Conservation (phyloP, 768 basidiomycete genomes). For the Russula emetica region DNA sequence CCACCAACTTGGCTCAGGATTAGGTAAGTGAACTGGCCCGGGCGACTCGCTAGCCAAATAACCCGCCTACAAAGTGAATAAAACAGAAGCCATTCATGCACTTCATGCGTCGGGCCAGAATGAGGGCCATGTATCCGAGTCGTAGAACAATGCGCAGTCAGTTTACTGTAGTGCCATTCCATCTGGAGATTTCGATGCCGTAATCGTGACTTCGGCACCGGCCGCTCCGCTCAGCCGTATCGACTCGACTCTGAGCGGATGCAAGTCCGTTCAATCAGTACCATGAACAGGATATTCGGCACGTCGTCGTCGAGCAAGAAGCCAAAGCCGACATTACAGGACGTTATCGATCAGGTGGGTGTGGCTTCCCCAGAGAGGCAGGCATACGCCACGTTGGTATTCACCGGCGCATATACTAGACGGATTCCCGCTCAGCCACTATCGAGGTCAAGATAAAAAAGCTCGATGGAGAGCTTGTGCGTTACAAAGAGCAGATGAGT, state of each 20-base stretch:
- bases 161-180: neutral
- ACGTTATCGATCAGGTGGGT: slow-evolving; percentile 86
- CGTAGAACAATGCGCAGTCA: neutral
- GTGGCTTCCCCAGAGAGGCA: slow-evolving; percentile 17
- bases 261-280: neutral
- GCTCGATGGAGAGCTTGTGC: slow-evolving; percentile 84
- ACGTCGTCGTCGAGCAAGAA: slow-evolving; percentile 69
- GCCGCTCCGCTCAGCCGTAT: neutral
- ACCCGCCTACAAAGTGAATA: neutral
- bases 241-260: neutral
- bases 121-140: neutral
- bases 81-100: neutral
- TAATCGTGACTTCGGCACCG: neutral
- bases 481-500: slow-evolving; percentile 95
- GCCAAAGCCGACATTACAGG: slow-evolving; percentile 80
- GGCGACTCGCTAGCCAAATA: too few relatives aligned
- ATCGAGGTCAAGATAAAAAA: slow-evolving; percentile 98
- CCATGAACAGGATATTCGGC: slow-evolving; percentile 87
- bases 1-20: slow-evolving; percentile 11
- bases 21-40: slow-evolving; percentile 6
- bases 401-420: slow-evolving; percentile 44
- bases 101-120: neutral
- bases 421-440: slow-evolving; percentile 77
- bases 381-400: neutral
- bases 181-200: neutral